Conservation (phyloP, 192 early-diverging fungal species). For the Pilobolus umbonatus region DNA sequence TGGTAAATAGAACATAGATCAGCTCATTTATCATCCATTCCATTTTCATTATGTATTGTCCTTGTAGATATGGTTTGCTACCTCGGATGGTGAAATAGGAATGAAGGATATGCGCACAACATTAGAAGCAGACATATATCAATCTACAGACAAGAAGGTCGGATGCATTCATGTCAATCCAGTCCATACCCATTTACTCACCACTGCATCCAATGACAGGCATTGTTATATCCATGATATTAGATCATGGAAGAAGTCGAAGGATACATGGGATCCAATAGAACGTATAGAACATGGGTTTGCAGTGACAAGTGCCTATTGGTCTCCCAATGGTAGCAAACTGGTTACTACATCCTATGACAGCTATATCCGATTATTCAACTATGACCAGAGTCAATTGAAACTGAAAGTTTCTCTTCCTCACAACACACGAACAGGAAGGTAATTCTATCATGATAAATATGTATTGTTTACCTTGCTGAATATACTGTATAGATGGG, state of each 20-base stretch:
- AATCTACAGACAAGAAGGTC: conserved; percentile 51
- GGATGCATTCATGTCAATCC: conserved; percentile 60
- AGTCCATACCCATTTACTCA: conserved; percentile 39
- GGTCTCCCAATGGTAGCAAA: conserved; percentile 55
- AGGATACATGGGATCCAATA: conserved; percentile 30
- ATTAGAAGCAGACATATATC: conserved; percentile 11
- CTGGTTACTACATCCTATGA: conserved; percentile 55
- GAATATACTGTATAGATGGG: conserved; percentile 41
- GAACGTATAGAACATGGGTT: conserved; percentile 41
- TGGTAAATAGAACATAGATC: conserved; percentile 27
- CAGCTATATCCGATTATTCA: conserved; percentile 49
- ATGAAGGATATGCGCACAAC: conserved; percentile 44
- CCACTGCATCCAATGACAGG: conserved; percentile 49
- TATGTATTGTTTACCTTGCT: background rate
- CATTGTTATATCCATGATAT: conserved; percentile 59
- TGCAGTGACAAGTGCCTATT: conserved; percentile 60
- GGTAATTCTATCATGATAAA: conserved; percentile 19
- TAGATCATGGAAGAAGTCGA: conserved; percentile 35
- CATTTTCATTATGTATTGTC: background rate
- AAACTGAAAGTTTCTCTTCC: conserved; percentile 26
- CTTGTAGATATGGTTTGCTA: conserved; percentile 54
- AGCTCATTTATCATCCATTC: background rate
- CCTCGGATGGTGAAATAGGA: conserved; percentile 45
- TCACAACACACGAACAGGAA: conserved; percentile 62
- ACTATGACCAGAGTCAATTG: background rate